Conservation (phyloP, 208 protist species). For the Trypanosomatidae sp. region DNA sequence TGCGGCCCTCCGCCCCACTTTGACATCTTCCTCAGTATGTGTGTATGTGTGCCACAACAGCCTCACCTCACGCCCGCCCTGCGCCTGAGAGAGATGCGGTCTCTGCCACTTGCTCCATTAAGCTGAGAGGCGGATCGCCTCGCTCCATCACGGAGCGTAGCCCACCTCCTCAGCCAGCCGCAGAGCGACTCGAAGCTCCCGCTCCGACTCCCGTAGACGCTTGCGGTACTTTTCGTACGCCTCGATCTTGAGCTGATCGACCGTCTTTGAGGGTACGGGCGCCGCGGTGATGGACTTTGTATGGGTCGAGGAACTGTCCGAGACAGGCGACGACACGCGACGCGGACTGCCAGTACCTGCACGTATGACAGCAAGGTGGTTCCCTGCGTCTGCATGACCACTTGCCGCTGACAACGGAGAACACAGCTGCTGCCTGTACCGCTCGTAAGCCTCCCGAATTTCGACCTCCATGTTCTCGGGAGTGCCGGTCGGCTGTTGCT, state of each 20-base stretch:
- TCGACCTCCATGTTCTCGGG: constrained; percentile 14
- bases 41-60: background rate
- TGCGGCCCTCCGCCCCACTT: no score
- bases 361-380: background rate
- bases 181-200: constrained; percentile 22
- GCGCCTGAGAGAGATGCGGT: no score
- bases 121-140: background rate
- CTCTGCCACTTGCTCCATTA: background rate
- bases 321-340: constrained; percentile 1
- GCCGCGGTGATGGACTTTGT: background rate
- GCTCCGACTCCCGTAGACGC: constrained; percentile 25
- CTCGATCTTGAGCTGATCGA: constrained; percentile 21
- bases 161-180: constrained; percentile 14
- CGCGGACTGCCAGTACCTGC: background rate
- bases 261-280: constrained; percentile 3
- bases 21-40: background rate
- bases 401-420: background rate
- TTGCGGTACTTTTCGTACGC: constrained; percentile 31
- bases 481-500: background rate
- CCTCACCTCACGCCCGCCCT: background rate
- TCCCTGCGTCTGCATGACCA: background rate
- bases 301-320: background rate
- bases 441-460: constrained; percentile 31
- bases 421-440: constrained; percentile 21
- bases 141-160: background rate